These are phyloP conservation scores for Macrocystidia cucumis DNA, from an alignment of 1,284 basidiomycete species.

Conservation along the genomic window DNA sequence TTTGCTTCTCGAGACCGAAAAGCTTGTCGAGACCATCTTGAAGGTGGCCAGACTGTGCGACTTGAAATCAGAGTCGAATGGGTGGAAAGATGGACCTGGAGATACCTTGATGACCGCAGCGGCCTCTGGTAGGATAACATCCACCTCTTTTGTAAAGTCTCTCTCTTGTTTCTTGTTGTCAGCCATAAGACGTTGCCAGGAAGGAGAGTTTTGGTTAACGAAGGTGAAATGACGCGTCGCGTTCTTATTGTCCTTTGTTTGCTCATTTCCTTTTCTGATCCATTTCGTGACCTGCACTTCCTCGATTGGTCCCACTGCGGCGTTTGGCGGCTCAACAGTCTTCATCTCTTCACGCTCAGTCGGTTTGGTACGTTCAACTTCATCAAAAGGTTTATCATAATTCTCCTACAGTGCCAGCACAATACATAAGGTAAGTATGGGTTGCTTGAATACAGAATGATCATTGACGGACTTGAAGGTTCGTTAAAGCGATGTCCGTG, in stretches of 20 bases:
- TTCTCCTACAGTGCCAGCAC: constrained; percentile 21
- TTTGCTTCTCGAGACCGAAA: constrained; percentile 88
- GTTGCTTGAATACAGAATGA: constrained; percentile 21
- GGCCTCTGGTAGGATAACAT: constrained; percentile 51
- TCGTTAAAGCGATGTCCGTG: constrained; percentile 27
- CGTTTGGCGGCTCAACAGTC: not conserved
- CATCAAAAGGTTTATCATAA: constrained; percentile 1
- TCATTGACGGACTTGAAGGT: constrained; percentile 37
- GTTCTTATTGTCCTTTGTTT: constrained; percentile 33
- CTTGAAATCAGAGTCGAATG: constrained; percentile 4
- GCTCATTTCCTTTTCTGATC: constrained; percentile 13
- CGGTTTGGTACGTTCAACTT: no score
- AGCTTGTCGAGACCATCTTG: constrained; percentile 89
- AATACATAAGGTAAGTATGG: constrained; percentile 27
- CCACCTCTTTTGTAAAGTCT: constrained; percentile 67
- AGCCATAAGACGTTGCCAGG: constrained; percentile 47
- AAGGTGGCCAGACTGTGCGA: constrained; percentile 61
- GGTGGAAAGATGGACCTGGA: constrained; percentile 10
- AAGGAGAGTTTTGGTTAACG: constrained; percentile 22
- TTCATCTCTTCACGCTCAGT: no score
- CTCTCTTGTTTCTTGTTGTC: constrained; percentile 77
- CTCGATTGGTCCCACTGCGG: not conserved
- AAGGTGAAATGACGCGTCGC: constrained; percentile 63
- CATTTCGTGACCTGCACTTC: constrained; percentile 13
- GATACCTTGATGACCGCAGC: constrained; percentile 49